Evolutionary conservation across 2,329 filamentous ascomycete species (phyloP), one percentile per base, ranked within the genome.

Genomic region (Mycosphaerella sp.): DNA sequence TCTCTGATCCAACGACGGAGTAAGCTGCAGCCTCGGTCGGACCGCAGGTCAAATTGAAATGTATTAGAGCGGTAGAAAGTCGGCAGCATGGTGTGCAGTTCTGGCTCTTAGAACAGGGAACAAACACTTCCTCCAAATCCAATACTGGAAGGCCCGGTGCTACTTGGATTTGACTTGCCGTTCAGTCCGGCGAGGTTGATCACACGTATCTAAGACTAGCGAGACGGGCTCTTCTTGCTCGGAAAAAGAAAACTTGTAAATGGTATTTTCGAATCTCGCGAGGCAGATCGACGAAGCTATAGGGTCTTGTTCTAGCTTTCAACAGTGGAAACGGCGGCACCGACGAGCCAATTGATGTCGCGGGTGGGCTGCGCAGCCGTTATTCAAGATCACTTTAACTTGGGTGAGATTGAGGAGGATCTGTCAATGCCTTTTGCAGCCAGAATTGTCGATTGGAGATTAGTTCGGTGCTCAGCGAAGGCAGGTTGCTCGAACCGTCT

Each of bases 11-110:
- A 59, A 17, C 47, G 47, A 14, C 41, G 37, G 6, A 57, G 35
- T 4, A 35, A 25, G 6, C 43, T 32, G 14, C 34, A 21, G 3
- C 44, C 53, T n/a, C 18, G 16, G 3, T 51, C 43, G 17, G 46
- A 40, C 27, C 54, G 50, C 25, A 59, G 37, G 27, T 59, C 57
- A 30, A 59, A 59, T 25, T 53, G 50, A 35, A 55, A 59, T 4
- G 44, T 53, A 14, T 54, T 49, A 6, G 54, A 46, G 16, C 44
- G 35, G 52, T 54, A 56, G 36, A 55, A 52, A 25, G 16, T 32
- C 6, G 41, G 32, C 25, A 44, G 14, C 48, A 50, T 44, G 3
- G 34, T 27, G 14, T 5, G 27, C 41, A 50, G 6, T 39, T 50
- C 41, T 34, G 21, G 27, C 32, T 36, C n/a, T 27, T 4, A 50